Percentiles rank a stretch among this genome's conserved stretches.
phyloP scores from a whole-genome alignment of 352 stramenopile genomes.

The Globisporangium megalacanthum region DNA sequence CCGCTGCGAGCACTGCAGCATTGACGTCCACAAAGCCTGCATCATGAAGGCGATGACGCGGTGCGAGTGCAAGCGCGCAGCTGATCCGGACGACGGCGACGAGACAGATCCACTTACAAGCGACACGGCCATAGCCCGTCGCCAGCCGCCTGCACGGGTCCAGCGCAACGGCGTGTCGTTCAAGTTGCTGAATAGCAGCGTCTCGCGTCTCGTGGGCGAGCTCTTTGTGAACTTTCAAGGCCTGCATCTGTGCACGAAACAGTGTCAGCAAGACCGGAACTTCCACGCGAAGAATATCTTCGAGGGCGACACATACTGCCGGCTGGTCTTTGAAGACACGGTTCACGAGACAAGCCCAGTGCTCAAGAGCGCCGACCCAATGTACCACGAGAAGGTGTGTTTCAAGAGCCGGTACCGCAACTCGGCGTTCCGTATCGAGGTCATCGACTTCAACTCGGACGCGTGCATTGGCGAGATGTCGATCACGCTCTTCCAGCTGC shows the following conservation, averaged over 20 bases:
- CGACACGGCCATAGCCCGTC: background rate
- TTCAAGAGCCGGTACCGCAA: conserved; percentile 61
- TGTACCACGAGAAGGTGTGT: conserved; percentile 82
- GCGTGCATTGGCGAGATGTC: conserved; percentile 58
- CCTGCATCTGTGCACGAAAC: conserved; percentile 78
- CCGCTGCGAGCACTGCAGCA: conserved; percentile 69
- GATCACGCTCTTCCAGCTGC: conserved; percentile 74
- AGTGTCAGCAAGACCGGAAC: conserved; percentile 54
- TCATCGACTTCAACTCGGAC: conserved; percentile 83
- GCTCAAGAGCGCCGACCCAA: conserved; percentile 80
- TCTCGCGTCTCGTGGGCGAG: conserved; percentile 32
- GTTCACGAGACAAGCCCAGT: conserved; percentile 80
- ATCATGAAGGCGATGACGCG: conserved; percentile 86
- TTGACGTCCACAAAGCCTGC: conserved; percentile 82
- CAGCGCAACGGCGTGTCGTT: conserved; percentile 25
- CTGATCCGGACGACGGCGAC: background rate
- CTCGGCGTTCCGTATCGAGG: conserved; percentile 55
- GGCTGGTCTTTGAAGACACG: conserved; percentile 54
- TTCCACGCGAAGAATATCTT: conserved; percentile 86
- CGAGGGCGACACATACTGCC: conserved; percentile 82
- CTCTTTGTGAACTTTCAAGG: conserved; percentile 78
- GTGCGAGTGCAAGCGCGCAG: conserved; percentile 45
- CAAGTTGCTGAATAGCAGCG: conserved; percentile 43
- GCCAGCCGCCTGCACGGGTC: conserved; percentile 15
- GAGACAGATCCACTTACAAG: conserved; percentile 1